Conservation (phyloP, 2,329 filamentous ascomycete genomes). For the Arachnomyces sp. region DNA sequence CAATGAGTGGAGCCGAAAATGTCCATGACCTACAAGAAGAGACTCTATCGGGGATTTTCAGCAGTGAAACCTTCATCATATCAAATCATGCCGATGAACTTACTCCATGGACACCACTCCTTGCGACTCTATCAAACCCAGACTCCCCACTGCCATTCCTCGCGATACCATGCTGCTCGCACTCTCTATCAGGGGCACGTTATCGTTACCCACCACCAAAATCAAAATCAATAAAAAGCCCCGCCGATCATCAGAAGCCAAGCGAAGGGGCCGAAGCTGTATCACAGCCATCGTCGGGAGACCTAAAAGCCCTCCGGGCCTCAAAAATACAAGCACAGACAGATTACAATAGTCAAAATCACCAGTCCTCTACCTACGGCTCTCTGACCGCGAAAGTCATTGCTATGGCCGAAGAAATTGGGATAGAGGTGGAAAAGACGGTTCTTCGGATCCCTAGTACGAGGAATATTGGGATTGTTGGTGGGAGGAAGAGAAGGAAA, state of each 20-base stretch:
- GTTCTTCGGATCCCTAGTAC: conserved; percentile 69
- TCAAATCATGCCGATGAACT: conserved; percentile 97
- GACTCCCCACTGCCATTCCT: conserved; percentile 70
- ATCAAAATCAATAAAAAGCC: conserved; percentile 27
- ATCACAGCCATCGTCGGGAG: conserved; percentile 29
- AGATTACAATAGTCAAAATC: conserved; percentile 16
- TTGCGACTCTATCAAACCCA: conserved; percentile 54
- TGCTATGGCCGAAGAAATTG: conserved; percentile 61
- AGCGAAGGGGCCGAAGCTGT: conserved; percentile 1
- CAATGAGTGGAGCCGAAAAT: conserved; percentile 4
- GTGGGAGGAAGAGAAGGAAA: conserved; percentile 20
- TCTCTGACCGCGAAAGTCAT: conserved; percentile 74
- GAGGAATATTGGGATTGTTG: conserved; percentile 13
- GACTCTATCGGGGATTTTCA: conserved; percentile 53
- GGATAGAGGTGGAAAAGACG: conserved; percentile 72
- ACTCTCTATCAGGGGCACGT: conserved; percentile 66
- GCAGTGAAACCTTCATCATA: conserved; percentile 75
- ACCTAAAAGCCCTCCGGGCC: conserved; percentile 32
- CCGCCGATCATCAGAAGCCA: not conserved
- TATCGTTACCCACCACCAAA: conserved; percentile 50
- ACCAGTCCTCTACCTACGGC: conserved; percentile 65
- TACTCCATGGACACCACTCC: conserved; percentile 88
- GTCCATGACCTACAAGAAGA: not conserved
- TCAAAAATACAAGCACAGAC: conserved; percentile 27
- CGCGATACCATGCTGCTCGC: conserved; percentile 91